Conservation (phyloP, 768 basidiomycete species). For the Pholiota molesta region DNA sequence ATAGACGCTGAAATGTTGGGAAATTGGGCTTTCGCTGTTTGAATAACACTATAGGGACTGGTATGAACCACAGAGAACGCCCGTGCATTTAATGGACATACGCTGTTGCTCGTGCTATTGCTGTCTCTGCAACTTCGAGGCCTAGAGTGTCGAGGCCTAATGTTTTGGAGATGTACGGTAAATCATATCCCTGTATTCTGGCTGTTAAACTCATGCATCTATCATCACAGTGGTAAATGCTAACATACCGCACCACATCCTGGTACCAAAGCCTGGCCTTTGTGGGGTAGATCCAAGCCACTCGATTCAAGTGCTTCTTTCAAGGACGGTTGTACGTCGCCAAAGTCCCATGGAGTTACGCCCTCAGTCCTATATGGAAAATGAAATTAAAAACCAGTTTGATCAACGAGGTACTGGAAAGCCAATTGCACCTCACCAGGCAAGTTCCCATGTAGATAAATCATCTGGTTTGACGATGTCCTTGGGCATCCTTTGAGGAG, state of each 20-base stretch:
- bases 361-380: conserved; percentile 15
- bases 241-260: conserved; percentile 53
- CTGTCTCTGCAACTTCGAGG: conserved; percentile 60
- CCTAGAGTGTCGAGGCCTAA: conserved; percentile 53
- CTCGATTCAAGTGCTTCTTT: conserved; percentile 50
- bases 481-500: background rate
- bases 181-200: conserved; percentile 62
- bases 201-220: background rate
- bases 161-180: conserved; percentile 50
- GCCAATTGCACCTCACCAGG: conserved; percentile 21
- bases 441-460: conserved; percentile 30
- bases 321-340: conserved; percentile 57
- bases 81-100: conserved; percentile 21
- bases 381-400: background rate
- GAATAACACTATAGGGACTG: conserved; percentile 11
- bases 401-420: background rate
- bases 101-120: conserved; percentile 49
- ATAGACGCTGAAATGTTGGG: conserved; percentile 39
- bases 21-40: conserved; percentile 20
- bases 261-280: conserved; percentile 34
- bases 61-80: background rate
- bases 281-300: conserved; percentile 44
- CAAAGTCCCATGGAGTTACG: conserved; percentile 67
- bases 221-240: background rate
- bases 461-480: conserved; percentile 28